A percentile compares a stretch with the other conserved stretches of the same genome.
phyloP scores from a whole-genome alignment of 208 protist genomes.

The Wallacemonas collosoma region DNA sequence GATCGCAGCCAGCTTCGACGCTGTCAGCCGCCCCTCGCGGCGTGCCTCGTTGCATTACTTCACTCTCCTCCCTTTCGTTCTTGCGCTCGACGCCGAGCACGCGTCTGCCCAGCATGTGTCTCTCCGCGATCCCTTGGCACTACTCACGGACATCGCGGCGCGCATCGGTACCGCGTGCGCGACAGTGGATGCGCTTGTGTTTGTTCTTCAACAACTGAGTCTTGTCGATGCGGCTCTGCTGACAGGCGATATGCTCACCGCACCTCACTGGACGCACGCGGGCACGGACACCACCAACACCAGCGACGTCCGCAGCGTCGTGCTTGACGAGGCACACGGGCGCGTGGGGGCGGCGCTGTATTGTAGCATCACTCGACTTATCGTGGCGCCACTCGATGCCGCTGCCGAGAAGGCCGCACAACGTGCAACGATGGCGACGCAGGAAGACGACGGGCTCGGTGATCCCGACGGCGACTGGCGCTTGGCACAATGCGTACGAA shows the following conservation, averaged over 20 bases:
- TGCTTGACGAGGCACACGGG: neutral
- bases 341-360: conserved; percentile 5
- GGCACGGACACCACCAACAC: neutral
- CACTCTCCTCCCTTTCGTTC: conserved; percentile 1
- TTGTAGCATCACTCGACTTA: neutral
- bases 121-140: neutral
- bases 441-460: too few species aligned
- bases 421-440: too few species aligned
- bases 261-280: neutral
- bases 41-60: conserved; percentile 15
- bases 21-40: neutral
- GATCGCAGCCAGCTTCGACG: neutral
- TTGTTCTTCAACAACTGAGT: neutral
- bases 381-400: conserved; percentile 8
- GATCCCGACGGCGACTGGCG: too few species aligned
- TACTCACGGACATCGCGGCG: neutral
- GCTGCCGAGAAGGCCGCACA: neutral
- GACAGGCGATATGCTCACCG: neutral
- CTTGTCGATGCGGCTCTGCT: conserved; percentile 12
- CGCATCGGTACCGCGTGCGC: neutral
- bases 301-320: too few species aligned
- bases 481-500: too few species aligned
- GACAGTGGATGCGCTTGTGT: conserved; percentile 5
- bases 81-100: neutral
- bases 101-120: too few species aligned